phyloP scores from a whole-genome alignment of 2,329 filamentous ascomycete species.

The Talaromyces amestolkiae region DNA sequence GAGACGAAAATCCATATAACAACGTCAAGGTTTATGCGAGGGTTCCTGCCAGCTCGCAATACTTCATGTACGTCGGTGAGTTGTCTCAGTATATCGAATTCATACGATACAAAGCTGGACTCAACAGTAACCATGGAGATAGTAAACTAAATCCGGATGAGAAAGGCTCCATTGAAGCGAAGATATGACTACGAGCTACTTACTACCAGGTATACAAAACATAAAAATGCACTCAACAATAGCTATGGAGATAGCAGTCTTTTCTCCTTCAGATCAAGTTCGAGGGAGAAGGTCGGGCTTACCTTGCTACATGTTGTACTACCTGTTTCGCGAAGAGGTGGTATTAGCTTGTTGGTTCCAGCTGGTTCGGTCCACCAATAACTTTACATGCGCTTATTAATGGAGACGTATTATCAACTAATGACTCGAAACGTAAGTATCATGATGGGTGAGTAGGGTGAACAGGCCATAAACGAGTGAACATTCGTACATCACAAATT shows the following conservation, averaged over 20 bases:
- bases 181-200: neutral
- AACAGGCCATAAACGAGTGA: neutral
- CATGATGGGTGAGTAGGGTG: neutral
- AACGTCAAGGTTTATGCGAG: constrained; percentile 4
- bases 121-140: neutral
- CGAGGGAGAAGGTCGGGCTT: neutral
- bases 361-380: neutral
- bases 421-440: neutral
- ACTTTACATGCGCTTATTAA: neutral
- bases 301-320: neutral
- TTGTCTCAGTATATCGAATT: neutral
- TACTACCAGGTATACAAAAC: neutral
- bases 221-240: neutral
- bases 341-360: neutral
- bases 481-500: neutral
- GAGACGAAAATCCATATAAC: neutral
- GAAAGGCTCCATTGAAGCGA: neutral
- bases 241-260: neutral
- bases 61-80: neutral
- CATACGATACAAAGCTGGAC: neutral
- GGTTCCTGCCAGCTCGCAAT: neutral
- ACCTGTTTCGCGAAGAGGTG: neutral
- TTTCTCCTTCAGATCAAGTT: neutral
- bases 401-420: neutral
- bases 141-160: neutral